Conservation (phyloP, 257 asterid genomes). For the Avicennia marina region DNA sequence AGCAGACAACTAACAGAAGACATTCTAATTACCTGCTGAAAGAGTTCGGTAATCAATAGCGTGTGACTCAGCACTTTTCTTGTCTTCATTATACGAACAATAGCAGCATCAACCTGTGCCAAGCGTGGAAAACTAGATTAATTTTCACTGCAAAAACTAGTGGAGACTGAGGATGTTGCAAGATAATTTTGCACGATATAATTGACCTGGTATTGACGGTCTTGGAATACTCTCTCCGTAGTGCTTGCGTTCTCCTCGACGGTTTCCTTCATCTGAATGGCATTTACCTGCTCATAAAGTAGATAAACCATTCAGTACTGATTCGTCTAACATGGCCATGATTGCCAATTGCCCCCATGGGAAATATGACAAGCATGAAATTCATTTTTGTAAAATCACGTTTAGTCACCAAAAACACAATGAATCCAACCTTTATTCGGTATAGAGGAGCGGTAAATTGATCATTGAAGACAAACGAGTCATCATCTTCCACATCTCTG, state of each 20-base stretch:
- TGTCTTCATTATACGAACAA: constrained; percentile 97
- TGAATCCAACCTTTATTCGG: constrained; percentile 74
- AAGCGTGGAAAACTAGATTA: constrained; percentile 9
- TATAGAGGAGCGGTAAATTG: constrained; percentile 78
- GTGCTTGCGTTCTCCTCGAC: constrained; percentile 94
- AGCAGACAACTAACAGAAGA: not conserved
- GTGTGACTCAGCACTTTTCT: constrained; percentile 91
- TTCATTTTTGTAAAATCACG: not conserved
- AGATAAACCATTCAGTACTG: not conserved
- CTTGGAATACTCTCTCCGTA: constrained; percentile 92
- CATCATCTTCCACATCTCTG: constrained; percentile 59
- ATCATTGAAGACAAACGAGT: constrained; percentile 68
- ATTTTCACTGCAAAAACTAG: not conserved
- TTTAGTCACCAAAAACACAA: no score
- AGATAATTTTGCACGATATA: not conserved
- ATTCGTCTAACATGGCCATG: not conserved
- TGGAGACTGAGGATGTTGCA: not conserved
- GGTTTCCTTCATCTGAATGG: constrained; percentile 97
- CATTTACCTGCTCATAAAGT: constrained; percentile 62
- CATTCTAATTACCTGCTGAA: constrained; percentile 51
- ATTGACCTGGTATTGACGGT: constrained; percentile 90
- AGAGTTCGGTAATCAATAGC: constrained; percentile 70
- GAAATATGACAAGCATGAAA: not conserved
- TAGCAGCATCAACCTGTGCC: constrained; percentile 92
- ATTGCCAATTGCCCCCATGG: not conserved